Evolutionary conservation across 1,139 yeast species (phyloP).

Genomic region (Blastobotrys capitulatus): DNA sequence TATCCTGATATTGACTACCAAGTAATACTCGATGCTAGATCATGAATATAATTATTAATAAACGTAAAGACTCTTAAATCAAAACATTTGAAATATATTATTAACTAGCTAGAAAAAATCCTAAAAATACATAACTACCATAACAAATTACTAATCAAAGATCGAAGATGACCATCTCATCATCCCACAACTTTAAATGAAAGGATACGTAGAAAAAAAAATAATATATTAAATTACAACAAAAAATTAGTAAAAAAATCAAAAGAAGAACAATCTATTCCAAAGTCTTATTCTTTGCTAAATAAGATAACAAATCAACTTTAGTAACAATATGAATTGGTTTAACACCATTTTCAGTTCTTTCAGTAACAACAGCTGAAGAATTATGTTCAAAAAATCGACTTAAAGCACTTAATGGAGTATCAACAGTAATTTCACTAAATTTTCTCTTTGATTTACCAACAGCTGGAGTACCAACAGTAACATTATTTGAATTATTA

Average conservation of each 20-base stretch:
- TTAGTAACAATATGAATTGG: conserved; percentile 85
- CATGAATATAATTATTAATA: too few species aligned
- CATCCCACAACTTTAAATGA: too few species aligned
- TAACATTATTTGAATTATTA: conserved; percentile 18
- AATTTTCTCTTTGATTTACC: conserved; percentile 58
- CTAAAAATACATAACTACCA: too few species aligned
- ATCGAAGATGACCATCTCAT: too few species aligned
- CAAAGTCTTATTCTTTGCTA: conserved; percentile 35
- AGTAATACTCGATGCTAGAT: too few species aligned
- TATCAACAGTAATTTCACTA: conserved; percentile 61
- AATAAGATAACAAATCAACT: conserved; percentile 73
- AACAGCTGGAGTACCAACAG: conserved; percentile 40
- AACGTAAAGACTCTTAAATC: too few species aligned
- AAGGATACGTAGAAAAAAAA: too few species aligned
- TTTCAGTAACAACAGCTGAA: conserved; percentile 76
- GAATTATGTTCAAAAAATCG: conserved; percentile 83
- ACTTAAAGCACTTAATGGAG: conserved; percentile 65
- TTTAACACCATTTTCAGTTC: conserved; percentile 38
- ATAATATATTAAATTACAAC: background rate
- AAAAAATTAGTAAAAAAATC: background rate
- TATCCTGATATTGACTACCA: too few species aligned
- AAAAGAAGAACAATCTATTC: background rate
- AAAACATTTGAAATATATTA: too few species aligned
- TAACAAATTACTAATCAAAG: too few species aligned
- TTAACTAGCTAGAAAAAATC: too few species aligned